phyloP scores from a whole-genome alignment of 257 asterid genomes.

The Solanum corneliomulleri region DNA sequence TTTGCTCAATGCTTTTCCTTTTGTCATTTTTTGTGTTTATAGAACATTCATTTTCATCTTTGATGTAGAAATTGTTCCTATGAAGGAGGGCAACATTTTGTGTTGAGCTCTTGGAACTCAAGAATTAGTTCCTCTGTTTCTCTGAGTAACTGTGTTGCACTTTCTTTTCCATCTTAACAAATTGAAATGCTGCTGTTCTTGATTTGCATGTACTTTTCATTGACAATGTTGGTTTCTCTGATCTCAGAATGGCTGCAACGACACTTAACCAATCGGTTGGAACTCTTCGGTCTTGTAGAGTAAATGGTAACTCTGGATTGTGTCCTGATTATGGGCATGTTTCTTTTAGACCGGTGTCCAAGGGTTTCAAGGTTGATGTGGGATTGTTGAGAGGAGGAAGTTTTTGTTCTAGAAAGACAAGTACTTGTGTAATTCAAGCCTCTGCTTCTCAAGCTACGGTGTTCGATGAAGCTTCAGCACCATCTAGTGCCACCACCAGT shows the following conservation, averaged over 20 bases:
- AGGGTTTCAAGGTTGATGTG: slow-evolving; percentile 36
- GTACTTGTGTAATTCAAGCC: slow-evolving; percentile 35
- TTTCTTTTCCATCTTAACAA: not conserved
- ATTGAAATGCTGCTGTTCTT: not conserved
- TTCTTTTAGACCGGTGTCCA: slow-evolving; percentile 44
- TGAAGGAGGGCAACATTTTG: not conserved
- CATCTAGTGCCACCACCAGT: slow-evolving; percentile 32
- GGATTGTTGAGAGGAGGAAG: slow-evolving; percentile 21
- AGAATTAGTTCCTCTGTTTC: not conserved
- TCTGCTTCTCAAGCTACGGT: slow-evolving; percentile 41
- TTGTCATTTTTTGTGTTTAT: not conserved
- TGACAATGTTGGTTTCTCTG: not conserved
- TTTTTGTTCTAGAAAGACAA: slow-evolving; percentile 29
- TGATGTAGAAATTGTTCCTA: not conserved
- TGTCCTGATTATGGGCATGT: slow-evolving; percentile 37
- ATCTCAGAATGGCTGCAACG: slow-evolving; percentile 56
- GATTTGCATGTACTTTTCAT: not conserved
- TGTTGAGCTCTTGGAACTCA: not conserved
- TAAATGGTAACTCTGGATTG: slow-evolving; percentile 20
- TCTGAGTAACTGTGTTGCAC: not conserved
- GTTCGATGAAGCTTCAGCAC: slow-evolving; percentile 39
- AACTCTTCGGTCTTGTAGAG: slow-evolving; percentile 37
- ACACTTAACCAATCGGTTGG: slow-evolving; percentile 50
- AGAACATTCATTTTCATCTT: not conserved
- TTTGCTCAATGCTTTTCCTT: not conserved